Percentiles rank a stretch among this genome's conserved stretches.
These are phyloP conservation scores for Letharia columbiana DNA, from an alignment of 495 filamentous ascomycete species.

Conservation along the genomic window DNA sequence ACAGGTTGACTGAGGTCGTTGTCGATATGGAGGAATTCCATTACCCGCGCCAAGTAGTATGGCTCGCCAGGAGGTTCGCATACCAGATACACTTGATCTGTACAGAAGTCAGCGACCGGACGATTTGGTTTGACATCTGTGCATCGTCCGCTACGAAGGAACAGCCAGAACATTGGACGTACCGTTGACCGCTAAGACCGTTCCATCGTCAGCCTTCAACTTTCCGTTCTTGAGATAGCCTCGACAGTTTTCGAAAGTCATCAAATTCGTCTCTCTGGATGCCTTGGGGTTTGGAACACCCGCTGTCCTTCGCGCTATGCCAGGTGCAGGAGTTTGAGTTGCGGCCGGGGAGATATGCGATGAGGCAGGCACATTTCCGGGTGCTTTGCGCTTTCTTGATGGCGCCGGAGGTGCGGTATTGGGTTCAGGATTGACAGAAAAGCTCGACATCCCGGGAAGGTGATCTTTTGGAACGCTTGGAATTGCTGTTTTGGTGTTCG, in stretches of 20 bases:
- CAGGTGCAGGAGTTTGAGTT: constrained; percentile 33
- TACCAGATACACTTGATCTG: constrained; percentile 95
- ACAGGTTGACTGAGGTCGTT: constrained; percentile 65
- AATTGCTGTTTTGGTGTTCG: constrained; percentile 25
- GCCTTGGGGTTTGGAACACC: constrained; percentile 28
- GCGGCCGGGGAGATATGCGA: constrained; percentile 25
- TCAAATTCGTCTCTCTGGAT: constrained; percentile 62
- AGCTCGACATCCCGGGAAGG: constrained; percentile 58
- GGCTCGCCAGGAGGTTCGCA: constrained; percentile 97
- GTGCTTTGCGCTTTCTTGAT: constrained; percentile 74
- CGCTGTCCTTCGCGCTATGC: constrained; percentile 34
- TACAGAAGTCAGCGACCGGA: constrained; percentile 27
- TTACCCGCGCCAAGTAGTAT: constrained; percentile 93
- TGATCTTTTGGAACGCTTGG: constrained; percentile 39
- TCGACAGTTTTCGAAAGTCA: constrained; percentile 67
- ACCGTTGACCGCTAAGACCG: constrained; percentile 77
- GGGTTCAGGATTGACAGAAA: constrained; percentile 43
- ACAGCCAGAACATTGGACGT: constrained; percentile 34
- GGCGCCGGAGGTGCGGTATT: constrained; percentile 33
- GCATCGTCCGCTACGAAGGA: neutral
- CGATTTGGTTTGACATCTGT: neutral
- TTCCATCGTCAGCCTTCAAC: constrained; percentile 86
- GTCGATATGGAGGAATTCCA: constrained; percentile 82
- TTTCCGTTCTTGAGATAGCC: constrained; percentile 66
- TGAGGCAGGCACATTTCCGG: constrained; percentile 39